Percentiles rank a stretch among this genome's conserved stretches.
These are phyloP conservation scores for Castanopsis chinensis DNA, from an alignment of 306 rosid genomes.

Conservation along the genomic window DNA sequence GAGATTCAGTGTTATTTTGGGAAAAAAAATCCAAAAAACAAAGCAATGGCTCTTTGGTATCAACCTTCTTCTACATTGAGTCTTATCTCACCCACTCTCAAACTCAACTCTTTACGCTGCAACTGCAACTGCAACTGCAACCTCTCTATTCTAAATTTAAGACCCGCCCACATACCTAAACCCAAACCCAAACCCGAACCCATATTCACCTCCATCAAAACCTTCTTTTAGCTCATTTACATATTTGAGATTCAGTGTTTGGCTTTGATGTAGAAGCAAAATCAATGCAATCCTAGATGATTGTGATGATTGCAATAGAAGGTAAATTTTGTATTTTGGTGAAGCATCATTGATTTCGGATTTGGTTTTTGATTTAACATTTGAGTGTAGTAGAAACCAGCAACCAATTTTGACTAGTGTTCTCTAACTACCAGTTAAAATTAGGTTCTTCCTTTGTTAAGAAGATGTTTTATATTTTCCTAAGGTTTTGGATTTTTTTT, in stretches of 20 bases:
- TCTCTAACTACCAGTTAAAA: too few species aligned
- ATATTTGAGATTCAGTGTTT: not conserved
- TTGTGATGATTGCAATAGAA: too few species aligned
- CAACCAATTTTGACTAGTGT: too few species aligned
- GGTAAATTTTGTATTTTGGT: too few species aligned
- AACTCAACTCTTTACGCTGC: slow-evolving; percentile 30
- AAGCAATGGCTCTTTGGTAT: slow-evolving; percentile 40
- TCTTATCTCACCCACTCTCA: not conserved
- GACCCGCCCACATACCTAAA: not conserved
- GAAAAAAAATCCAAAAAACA: too few species aligned
- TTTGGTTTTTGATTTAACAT: too few species aligned
- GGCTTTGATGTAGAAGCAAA: not conserved
- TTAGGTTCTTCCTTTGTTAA: too few species aligned
- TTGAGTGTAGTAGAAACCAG: too few species aligned
- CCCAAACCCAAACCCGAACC: slow-evolving; percentile 62
- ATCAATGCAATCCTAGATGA: too few species aligned
- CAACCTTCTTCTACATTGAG: slow-evolving; percentile 6
- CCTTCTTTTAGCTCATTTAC: too few species aligned
- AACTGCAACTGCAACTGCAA: not conserved
- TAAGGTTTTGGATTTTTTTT: not conserved
- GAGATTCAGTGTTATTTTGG: too few species aligned
- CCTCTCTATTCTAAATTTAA: slow-evolving; percentile 35
- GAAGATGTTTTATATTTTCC: not conserved
- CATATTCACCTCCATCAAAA: slow-evolving; percentile 46
- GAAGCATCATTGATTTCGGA: too few species aligned